These are phyloP conservation scores for Aspergillus avenaceus DNA, from an alignment of 495 filamentous ascomycete species.

Conservation along the genomic window DNA sequence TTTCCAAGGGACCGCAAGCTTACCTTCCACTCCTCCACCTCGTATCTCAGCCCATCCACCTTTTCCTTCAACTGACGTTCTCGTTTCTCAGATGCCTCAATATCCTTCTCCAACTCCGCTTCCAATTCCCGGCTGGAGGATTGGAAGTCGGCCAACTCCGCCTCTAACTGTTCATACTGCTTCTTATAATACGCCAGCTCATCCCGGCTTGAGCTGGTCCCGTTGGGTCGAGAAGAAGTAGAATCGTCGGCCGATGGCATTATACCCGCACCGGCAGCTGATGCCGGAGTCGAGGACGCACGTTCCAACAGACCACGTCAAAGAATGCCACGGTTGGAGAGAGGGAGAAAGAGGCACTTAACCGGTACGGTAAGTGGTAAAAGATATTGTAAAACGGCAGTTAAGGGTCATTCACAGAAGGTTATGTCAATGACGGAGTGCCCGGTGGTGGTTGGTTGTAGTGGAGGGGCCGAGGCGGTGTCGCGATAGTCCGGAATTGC, in stretches of 20 bases:
- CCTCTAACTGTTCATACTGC: slow-evolving; percentile 90
- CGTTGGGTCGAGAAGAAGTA: slow-evolving; percentile 58
- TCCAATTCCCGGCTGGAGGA: slow-evolving; percentile 90
- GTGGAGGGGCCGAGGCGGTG: slow-evolving; percentile 1
- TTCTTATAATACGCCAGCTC: slow-evolving; percentile 89
- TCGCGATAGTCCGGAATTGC: slow-evolving; percentile 1
- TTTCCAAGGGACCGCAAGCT: slow-evolving; percentile 16
- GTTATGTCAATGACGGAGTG: neutral
- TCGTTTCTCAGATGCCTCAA: slow-evolving; percentile 91
- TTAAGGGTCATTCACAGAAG: neutral
- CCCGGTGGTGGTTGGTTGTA: neutral
- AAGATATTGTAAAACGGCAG: neutral
- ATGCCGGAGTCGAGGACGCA: slow-evolving; percentile 22
- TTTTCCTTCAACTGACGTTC: slow-evolving; percentile 83
- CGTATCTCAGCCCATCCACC: slow-evolving; percentile 75
- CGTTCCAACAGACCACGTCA: slow-evolving; percentile 20
- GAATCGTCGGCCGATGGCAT: slow-evolving; percentile 59
- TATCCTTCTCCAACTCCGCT: slow-evolving; percentile 90
- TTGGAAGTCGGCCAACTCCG: slow-evolving; percentile 92
- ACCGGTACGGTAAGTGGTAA: neutral
- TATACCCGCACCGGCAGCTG: slow-evolving; percentile 32
- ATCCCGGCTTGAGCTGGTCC: slow-evolving; percentile 57
- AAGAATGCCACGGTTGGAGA: slow-evolving; percentile 3
- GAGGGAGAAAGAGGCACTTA: slow-evolving; percentile 2
- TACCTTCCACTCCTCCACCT: slow-evolving; percentile 99